A percentile compares a stretch with the other conserved stretches of the same genome.
Conservation (phyloP, 768 basidiomycete species). For the Podaxis sp. region DNA sequence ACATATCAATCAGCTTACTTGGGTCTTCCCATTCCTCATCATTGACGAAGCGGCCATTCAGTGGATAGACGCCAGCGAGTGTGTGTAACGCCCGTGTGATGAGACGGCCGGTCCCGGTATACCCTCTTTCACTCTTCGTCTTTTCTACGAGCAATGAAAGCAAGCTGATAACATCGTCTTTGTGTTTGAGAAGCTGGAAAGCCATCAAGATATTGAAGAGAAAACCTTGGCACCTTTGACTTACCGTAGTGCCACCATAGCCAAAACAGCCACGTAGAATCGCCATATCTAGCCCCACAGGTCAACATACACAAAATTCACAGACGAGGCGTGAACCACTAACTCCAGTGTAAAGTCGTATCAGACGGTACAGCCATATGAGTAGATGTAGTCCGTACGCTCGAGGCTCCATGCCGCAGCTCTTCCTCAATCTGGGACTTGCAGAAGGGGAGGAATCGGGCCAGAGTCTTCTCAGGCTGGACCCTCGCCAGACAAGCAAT, state of each 20-base stretch:
- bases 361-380: slow-evolving; percentile 75
- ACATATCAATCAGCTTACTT: slow-evolving; percentile 38
- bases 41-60: slow-evolving; percentile 80
- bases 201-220: slow-evolving; percentile 7
- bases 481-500: slow-evolving; percentile 81
- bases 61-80: slow-evolving; percentile 69
- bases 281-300: slow-evolving; percentile 52
- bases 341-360: slow-evolving; percentile 92
- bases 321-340: slow-evolving; percentile 18
- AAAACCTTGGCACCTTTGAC: slow-evolving; percentile 17
- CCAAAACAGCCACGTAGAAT: slow-evolving; percentile 82
- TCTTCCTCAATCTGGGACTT: slow-evolving; percentile 76
- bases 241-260: slow-evolving; percentile 60
- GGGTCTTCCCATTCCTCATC: slow-evolving; percentile 72
- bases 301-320: not conserved
- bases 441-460: slow-evolving; percentile 79
- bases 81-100: slow-evolving; percentile 74
- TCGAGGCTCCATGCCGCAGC: slow-evolving; percentile 86
- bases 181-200: slow-evolving; percentile 63
- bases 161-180: slow-evolving; percentile 57
- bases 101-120: slow-evolving; percentile 72
- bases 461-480: slow-evolving; percentile 69
- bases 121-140: slow-evolving; percentile 86
- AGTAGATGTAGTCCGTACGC: slow-evolving; percentile 73
- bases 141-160: slow-evolving; percentile 66